Evolutionary conservation across 257 asterid species (phyloP).

Genomic region (Scutellaria barbata): DNA sequence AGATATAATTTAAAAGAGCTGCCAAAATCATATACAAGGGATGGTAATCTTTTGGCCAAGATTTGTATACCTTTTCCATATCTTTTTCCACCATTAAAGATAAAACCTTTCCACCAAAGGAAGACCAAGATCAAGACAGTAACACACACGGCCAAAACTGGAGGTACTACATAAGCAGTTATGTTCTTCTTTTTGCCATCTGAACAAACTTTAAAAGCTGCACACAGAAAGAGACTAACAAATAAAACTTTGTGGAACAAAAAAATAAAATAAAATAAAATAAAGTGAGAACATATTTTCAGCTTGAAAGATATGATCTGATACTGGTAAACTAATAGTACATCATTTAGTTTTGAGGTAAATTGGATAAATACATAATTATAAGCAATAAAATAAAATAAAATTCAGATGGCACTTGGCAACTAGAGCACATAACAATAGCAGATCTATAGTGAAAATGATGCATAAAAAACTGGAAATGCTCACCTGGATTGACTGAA

Average conservation of each 20-base stretch:
- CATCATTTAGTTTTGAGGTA: background rate
- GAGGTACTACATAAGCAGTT: conserved; percentile 53
- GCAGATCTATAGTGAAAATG: background rate
- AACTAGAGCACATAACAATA: background rate
- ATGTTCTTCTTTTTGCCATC: conserved; percentile 55
- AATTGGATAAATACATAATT: background rate
- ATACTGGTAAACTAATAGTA: background rate
- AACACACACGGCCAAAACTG: conserved; percentile 46
- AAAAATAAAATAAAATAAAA: background rate
- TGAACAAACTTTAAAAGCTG: conserved; percentile 78
- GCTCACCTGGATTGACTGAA: conserved; percentile 76
- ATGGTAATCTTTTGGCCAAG: conserved; percentile 17
- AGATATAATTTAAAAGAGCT: background rate
- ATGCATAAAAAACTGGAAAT: conserved; percentile 15
- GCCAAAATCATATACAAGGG: background rate
- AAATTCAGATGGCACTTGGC: background rate
- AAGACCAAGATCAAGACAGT: conserved; percentile 46
- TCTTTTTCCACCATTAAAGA: conserved; percentile 47
- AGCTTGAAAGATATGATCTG: conserved; percentile 18
- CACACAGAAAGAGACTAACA: conserved; percentile 18
- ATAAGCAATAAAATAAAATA: background rate
- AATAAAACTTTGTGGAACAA: conserved; percentile 5
- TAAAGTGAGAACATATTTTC: background rate
- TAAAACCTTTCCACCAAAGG: conserved; percentile 69
- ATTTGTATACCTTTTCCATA: conserved; percentile 50